Evolutionary conservation across 345 rosid genomes (phyloP).

Genomic region (Corymbia maculata): DNA sequence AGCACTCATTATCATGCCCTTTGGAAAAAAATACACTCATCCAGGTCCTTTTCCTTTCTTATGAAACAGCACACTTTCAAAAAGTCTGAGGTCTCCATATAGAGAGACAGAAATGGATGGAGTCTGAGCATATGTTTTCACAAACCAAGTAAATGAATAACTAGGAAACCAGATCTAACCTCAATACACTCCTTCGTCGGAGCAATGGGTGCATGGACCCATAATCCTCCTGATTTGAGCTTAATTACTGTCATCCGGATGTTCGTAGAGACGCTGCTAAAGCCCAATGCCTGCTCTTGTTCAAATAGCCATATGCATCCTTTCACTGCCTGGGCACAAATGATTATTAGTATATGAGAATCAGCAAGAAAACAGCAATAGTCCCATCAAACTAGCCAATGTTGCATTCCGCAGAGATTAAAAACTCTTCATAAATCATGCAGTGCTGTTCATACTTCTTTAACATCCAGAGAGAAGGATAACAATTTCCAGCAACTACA

Average conservation of each 20-base stretch:
- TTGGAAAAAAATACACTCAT: background rate
- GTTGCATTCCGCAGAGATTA: background rate
- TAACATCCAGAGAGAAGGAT: background rate
- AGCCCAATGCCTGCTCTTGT: conserved; percentile 96
- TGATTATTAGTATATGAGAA: background rate
- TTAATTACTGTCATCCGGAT: conserved; percentile 95
- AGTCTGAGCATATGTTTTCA: background rate
- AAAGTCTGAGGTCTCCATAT: background rate
- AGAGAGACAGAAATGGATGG: background rate
- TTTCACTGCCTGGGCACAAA: conserved; percentile 55
- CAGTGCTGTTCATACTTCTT: background rate
- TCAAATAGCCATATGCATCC: conserved; percentile 91
- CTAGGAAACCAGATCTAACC: conserved; percentile 19
- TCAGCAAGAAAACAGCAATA: background rate
- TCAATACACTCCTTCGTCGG: conserved; percentile 93
- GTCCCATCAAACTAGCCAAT: background rate
- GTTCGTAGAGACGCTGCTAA: conserved; percentile 94
- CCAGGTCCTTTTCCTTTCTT: background rate
- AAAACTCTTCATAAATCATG: background rate
- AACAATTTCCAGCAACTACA: background rate
- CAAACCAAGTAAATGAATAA: background rate
- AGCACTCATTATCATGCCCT: background rate
- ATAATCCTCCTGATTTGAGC: conserved; percentile 92
- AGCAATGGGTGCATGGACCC: conserved; percentile 99
- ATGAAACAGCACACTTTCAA: background rate